phyloP scores from a whole-genome alignment of 305 asterid species.

The Fraxinus latifolia region DNA sequence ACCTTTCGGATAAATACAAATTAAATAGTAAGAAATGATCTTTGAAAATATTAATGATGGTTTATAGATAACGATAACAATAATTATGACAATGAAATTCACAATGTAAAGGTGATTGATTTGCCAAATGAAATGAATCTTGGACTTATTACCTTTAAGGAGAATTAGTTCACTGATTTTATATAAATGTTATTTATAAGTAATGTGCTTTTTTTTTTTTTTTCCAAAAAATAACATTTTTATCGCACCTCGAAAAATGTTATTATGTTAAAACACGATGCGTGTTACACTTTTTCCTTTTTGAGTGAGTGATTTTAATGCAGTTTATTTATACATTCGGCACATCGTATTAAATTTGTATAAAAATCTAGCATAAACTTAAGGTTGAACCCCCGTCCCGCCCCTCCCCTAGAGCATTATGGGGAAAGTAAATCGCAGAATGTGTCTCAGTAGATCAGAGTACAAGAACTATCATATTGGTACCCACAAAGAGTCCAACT shows the following conservation, averaged over 20 bases:
- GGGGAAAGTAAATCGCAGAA: too few species aligned
- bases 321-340: not conserved
- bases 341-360: not conserved
- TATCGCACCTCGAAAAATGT: not conserved
- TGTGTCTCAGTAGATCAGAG: too few species aligned
- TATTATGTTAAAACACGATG: not conserved
- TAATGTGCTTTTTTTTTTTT: not conserved
- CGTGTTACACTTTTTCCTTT: not conserved
- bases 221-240: not conserved
- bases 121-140: not conserved
- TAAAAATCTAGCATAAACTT: not conserved
- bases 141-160: not conserved
- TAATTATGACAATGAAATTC: constrained; percentile 1
- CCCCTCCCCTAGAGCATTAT: too few species aligned
- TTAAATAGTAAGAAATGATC: not conserved
- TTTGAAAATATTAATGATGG: not conserved
- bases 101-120: not conserved
- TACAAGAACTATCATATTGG: too few species aligned
- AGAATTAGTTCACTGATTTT: not conserved
- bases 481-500: too few species aligned
- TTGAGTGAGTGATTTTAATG: not conserved
- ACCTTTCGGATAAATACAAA: not conserved
- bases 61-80: not conserved
- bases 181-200: not conserved
- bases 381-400: too few species aligned